phyloP scores from a whole-genome alignment of 495 filamentous ascomycete genomes.

The Penicillium soppii region DNA sequence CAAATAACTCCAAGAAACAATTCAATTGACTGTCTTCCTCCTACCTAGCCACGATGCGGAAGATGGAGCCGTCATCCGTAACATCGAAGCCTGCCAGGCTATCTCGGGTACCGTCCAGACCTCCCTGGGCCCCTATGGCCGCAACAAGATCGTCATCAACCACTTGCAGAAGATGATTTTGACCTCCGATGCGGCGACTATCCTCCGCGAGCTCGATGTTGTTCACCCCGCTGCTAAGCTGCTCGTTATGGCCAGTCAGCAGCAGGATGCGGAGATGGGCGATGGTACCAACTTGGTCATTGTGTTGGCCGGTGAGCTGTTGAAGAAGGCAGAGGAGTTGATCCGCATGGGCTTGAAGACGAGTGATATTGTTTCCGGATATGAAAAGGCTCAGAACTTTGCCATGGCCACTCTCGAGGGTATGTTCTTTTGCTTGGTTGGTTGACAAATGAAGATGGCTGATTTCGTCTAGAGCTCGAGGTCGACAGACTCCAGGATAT shows the following conservation, averaged over 20 bases:
- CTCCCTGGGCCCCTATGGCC: conserved; percentile 93
- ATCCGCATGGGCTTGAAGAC: conserved; percentile 95
- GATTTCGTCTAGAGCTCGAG: conserved; percentile 63
- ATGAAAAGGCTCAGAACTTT: conserved; percentile 89
- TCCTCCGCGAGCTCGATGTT: conserved; percentile 94
- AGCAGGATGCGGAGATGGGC: conserved; percentile 98
- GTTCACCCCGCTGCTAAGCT: conserved; percentile 98
- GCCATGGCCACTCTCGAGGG: conserved; percentile 80
- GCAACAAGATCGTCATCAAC: conserved; percentile 99
- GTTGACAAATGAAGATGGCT: conserved; percentile 4
- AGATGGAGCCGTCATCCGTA: conserved; percentile 97
- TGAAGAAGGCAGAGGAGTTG: conserved; percentile 97
- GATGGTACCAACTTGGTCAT: conserved; percentile 99
- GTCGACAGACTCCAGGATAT: conserved; percentile 89
- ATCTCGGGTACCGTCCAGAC: conserved; percentile 96
- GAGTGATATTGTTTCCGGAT: conserved; percentile 91
- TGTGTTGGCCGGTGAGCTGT: conserved; percentile 88
- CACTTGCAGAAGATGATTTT: conserved; percentile 99
- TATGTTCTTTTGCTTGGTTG: conserved; percentile 32
- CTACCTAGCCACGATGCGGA: conserved; percentile 88
- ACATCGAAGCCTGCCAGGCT: conserved; percentile 97
- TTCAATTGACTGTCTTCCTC: conserved; percentile 6
- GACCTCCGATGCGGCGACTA: conserved; percentile 96
- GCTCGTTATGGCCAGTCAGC: conserved; percentile 98
- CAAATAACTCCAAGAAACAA: background rate